Evolutionary conservation across 1,284 basidiomycete species (phyloP), one percentile per base, ranked within the genome.

Genomic region (Puccinia triticina): DNA sequence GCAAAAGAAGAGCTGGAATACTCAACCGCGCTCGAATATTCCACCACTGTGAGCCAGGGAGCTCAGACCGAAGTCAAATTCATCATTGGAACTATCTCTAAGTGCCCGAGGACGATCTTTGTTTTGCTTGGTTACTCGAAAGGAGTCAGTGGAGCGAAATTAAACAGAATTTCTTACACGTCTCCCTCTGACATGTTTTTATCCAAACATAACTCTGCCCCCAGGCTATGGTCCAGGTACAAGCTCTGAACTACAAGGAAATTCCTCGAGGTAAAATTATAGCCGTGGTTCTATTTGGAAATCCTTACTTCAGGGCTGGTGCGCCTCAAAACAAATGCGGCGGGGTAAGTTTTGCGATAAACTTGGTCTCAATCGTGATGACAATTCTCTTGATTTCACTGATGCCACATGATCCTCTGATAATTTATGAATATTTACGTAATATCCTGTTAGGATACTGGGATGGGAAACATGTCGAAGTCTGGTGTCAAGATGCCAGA

Each of bases 51-150:
- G 8, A 55, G n/a, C 40, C 48, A 76, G 61, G 81, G 81, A 21
- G 59, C 81, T 18, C 46, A 18, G 3, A 66, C 53, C 21, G 64
- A n/a, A 23, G 0, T 59, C 1, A 76, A 59, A 57, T 48, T 48
- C 14, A 50, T 82, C 8, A 55, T 16, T 0, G 16, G 26, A 14
- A 37, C 46, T 18, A 4, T 67, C 29, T 0, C 61, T 0, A 69
- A 43, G 26, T 82, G 81, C 32, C 79, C 79, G n/a, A 77, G 71
- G 10, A 53, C 59, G 5, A 14, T 57, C 37, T 82, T 66, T 61
- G 81, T 82, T 21, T 50, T 82, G 16, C 34, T 77, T 76, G 81
- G 81, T 10, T 82, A 82, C 40, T 82, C 81, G 8, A 74, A 82
- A 76, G 80, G 80, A 23, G 46, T 53, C 0, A 73, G 50, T 53